These are phyloP conservation scores for Heteromeles arbutifolia DNA, from an alignment of 306 rosid species.

Conservation along the genomic window DNA sequence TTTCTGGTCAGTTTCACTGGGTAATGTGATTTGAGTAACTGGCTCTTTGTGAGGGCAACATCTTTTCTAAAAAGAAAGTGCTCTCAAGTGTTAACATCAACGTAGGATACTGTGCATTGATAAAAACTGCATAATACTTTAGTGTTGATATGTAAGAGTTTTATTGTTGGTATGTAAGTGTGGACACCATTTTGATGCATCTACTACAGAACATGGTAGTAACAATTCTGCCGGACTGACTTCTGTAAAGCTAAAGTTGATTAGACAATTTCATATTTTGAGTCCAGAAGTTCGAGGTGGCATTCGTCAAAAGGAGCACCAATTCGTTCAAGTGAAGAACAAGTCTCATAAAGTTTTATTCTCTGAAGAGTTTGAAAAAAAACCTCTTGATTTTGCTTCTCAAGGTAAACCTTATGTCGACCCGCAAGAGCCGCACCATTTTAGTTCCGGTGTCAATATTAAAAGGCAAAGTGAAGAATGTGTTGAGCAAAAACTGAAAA, in stretches of 20 bases:
- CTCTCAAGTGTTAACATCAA: background rate
- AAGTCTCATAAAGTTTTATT: slow-evolving; percentile 1
- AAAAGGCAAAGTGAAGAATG: background rate
- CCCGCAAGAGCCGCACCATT: background rate
- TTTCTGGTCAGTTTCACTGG: background rate
- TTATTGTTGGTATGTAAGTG: background rate
- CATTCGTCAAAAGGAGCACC: slow-evolving; percentile 14
- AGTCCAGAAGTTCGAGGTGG: slow-evolving; percentile 9
- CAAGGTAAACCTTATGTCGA: background rate
- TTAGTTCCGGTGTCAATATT: slow-evolving; percentile 12
- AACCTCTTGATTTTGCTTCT: background rate
- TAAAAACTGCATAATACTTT: background rate
- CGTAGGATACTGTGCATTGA: background rate
- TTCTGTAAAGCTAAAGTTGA: background rate
- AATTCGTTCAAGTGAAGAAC: slow-evolving; percentile 1
- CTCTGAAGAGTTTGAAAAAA: slow-evolving; percentile 1
- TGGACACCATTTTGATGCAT: background rate
- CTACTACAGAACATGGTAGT: background rate
- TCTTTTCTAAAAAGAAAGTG: background rate
- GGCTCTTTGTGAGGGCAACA: background rate
- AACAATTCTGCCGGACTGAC: background rate
- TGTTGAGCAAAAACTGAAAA: background rate
- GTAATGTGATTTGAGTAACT: background rate
- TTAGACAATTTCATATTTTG: slow-evolving; percentile 6
- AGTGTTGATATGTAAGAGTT: background rate